Base-by-base conservation (phyloP, 805 yeast species). In the Kuraishia hungarica region DNA sequence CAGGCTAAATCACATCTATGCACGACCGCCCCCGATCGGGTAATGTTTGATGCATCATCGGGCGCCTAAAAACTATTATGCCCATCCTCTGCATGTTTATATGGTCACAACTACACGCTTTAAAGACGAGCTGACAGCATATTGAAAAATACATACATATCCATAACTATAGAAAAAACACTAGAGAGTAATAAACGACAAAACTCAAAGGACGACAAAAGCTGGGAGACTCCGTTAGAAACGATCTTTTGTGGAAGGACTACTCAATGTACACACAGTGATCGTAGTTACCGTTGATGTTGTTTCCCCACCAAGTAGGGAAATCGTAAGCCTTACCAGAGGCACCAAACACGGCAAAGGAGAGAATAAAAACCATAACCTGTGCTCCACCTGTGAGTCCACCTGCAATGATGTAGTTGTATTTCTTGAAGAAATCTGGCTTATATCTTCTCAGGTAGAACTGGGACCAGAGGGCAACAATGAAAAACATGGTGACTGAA, bases 401-500 rank as follows among this genome's bases (percentile, higher is more conserved):
- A 58, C 80, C 76, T 49, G 82, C 74, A 52, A 77, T 66, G 24
- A 77, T 72, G 60, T 78, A 78, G 63, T 78, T 78, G 65, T 78
- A 78, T 63, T 78, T 77, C 57, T 76, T 58, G 62, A 64, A 65
- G 58, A 57, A 61, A 19, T 49, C 47, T 26, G 66, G 66, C 55
- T 58, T 58, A 57, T 65, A 62, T 53, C 59, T 61, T 57, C 65
- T 62, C 54, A 62, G 51, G 56, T 60, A 65, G 52, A 60, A 62
- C 50, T 63, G 67, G 20, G 66, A 64, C 35, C 59, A 19, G 51
- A 64, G 29, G 47, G 66, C 67, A 47, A 63, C 63, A 49, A 64
- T 61, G 59, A 66, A 67, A 70, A 79, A 84, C 6, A 81, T 68
- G 35, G 80, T 76, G 67, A 83, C 84, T 65, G 83, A 84, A 66